Evolutionary conservation across 1,139 yeast species (phyloP), one percentile per base, ranked within the genome.

Genomic region (Schwanniomyces etchellsii): DNA sequence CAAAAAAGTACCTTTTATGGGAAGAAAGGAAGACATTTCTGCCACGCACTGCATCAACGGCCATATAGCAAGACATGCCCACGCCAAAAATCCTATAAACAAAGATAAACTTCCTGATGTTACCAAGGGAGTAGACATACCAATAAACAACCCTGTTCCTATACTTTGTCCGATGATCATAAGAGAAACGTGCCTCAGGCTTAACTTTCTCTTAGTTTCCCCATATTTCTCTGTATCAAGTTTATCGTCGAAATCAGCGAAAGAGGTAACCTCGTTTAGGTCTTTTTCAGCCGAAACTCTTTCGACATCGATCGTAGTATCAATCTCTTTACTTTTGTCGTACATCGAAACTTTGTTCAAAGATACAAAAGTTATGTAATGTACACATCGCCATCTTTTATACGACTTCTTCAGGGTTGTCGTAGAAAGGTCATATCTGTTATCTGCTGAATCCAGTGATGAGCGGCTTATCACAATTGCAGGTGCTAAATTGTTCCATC

Each of bases 91-190:
- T 25, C n/a, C 29, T 12, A 20, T 35, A 36, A 5, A 35, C 31
- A 14, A 36, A 18, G 14, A 34, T 15, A 11, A 34, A 2, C 84
- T 83, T 7, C 84, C 85, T 35, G 56, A 56, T 13, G 34, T 30
- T 33, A 39, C 41, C 45, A 54, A 45, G 7, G 57, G 55, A 27
- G 42, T 44, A 12, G 57, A 57, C 26, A 44, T 34, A 28, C 55
- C 52, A 5, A 51, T 45, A 30, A 50, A 45, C 31, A 51, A 44
- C 30, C 55, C 55, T 7, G 52, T 44, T 33, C 56, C 56, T 30
- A 50, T 66, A 34, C 67, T 54, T 34, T 70, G 74, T n/a, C 77
- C 76, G 28, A 71, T 63, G 29, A 70, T 65, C 58, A 71, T 65
- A 42, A 71, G 57, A 26, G 65, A 55, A 14, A 71, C 64, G 46